A percentile compares a stretch with the other conserved stretches of the same genome.
phyloP scores from a whole-genome alignment of 2,329 filamentous ascomycete species.

The Pseudogymnoascus sp. region DNA sequence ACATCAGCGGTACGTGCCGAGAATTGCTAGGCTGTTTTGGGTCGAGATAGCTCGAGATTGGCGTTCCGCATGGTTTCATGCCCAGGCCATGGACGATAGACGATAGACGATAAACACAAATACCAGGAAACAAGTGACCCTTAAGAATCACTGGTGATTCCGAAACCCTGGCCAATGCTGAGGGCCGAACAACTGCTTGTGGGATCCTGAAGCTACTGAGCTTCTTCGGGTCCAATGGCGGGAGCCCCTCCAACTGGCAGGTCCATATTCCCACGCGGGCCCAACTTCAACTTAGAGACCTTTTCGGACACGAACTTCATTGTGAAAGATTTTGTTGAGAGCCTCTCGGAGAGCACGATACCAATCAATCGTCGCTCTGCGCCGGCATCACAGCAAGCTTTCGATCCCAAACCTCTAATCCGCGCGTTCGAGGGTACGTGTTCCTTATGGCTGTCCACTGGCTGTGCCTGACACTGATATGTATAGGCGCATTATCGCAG shows the following conservation, averaged over 20 bases:
- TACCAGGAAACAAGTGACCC: neutral
- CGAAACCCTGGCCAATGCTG: neutral
- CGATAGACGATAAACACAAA: neutral
- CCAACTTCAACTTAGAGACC: constrained; percentile 81
- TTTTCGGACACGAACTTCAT: constrained; percentile 91
- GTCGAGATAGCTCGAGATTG: constrained; percentile 1
- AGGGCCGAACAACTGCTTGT: neutral
- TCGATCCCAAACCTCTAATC: constrained; percentile 95
- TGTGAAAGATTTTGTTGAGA: constrained; percentile 94
- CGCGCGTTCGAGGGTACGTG: constrained; percentile 76
- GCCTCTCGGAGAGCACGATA: constrained; percentile 77
- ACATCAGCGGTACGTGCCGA: constrained; percentile 8
- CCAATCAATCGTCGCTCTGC: constrained; percentile 75
- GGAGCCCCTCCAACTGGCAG: constrained; percentile 15
- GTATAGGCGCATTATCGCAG: constrained; percentile 56
- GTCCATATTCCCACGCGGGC: constrained; percentile 67
- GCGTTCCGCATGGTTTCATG: neutral
- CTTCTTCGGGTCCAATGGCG: constrained; percentile 4
- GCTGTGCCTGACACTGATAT: constrained; percentile 23
- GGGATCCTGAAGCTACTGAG: constrained; percentile 3
- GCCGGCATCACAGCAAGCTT: constrained; percentile 50
- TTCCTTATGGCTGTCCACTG: neutral
- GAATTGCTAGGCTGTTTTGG: constrained; percentile 5
- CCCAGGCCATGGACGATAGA: constrained; percentile 1
- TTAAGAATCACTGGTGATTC: neutral